Evolutionary conservation across 441 rosid species (phyloP).

Genomic region (Bocquillonia castaneifolia): DNA sequence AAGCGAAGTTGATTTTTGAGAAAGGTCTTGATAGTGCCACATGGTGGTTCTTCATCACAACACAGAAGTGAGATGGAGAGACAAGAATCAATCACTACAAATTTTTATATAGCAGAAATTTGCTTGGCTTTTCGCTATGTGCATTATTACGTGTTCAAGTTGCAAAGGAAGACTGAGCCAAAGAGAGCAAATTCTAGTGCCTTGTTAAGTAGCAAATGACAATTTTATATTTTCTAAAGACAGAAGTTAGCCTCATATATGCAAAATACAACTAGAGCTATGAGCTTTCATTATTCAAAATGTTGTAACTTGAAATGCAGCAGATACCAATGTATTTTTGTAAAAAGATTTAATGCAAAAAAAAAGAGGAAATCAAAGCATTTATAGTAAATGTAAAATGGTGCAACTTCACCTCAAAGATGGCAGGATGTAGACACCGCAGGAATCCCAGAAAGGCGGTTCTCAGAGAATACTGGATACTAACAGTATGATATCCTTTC

Average conservation of each 20-base stretch:
- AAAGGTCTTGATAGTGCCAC: neutral
- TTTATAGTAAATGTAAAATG: neutral
- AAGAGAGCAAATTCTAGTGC: slow-evolving; percentile 9
- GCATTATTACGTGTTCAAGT: neutral
- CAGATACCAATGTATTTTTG: neutral
- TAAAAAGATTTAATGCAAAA: neutral
- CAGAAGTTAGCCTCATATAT: neutral
- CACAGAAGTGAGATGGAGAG: no score
- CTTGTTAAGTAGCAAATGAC: slow-evolving; percentile 3
- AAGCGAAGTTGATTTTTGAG: slow-evolving; percentile 3
- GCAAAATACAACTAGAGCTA: neutral
- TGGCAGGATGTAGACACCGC: slow-evolving; percentile 67
- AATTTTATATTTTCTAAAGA: neutral
- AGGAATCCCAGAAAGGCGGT: slow-evolving; percentile 96
- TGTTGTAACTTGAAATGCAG: slow-evolving; percentile 13
- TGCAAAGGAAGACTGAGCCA: neutral
- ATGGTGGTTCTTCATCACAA: neutral
- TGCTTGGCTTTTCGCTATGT: neutral
- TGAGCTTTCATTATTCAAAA: neutral
- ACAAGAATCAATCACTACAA: no score
- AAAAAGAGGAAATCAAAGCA: neutral
- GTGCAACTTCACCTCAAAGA: slow-evolving; percentile 63
- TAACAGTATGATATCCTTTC: slow-evolving; percentile 67
- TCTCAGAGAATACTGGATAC: slow-evolving; percentile 83
- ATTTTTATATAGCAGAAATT: no score